Conservation (phyloP, 148 eudicot genomes). For the Chenopodium formosanum region DNA sequence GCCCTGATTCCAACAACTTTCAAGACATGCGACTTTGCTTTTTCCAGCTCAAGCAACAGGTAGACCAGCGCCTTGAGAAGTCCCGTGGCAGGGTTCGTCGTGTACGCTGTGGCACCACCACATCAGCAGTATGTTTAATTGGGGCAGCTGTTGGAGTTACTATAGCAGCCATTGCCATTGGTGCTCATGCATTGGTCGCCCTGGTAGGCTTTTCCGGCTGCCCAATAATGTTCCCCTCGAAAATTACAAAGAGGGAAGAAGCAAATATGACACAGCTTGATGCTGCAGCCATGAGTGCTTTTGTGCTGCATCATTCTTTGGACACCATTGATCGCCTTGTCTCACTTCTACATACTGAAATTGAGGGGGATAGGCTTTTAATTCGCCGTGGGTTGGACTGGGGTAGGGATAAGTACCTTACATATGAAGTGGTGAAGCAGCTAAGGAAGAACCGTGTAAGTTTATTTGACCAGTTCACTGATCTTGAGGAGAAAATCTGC, state of each 20-base stretch:
- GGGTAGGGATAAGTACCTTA: slow-evolving; percentile 64
- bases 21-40: slow-evolving; percentile 54
- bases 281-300: slow-evolving; percentile 62
- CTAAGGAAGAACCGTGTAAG: slow-evolving; percentile 49
- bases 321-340: slow-evolving; percentile 75
- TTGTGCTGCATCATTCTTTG: slow-evolving; percentile 57
- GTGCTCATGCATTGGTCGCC: slow-evolving; percentile 60
- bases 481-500: slow-evolving; percentile 75
- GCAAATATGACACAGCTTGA: slow-evolving; percentile 58
- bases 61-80: slow-evolving; percentile 48
- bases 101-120: slow-evolving; percentile 43
- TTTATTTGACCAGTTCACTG: slow-evolving; percentile 52
- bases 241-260: slow-evolving; percentile 44
- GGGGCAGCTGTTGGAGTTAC: slow-evolving; percentile 56
- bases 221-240: slow-evolving; percentile 45
- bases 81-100: slow-evolving; percentile 43
- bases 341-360: slow-evolving; percentile 43
- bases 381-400: slow-evolving; percentile 62
- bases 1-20: slow-evolving; percentile 53
- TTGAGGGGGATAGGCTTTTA: slow-evolving; percentile 62
- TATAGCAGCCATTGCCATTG: slow-evolving; percentile 49
- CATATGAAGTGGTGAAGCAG: slow-evolving; percentile 63
- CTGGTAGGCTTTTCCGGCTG: slow-evolving; percentile 54
- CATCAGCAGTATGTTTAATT: slow-evolving; percentile 57
- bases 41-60: slow-evolving; percentile 53